These are phyloP conservation scores for Acacia pycnantha DNA, from an alignment of 331 rosid species.

Conservation along the genomic window DNA sequence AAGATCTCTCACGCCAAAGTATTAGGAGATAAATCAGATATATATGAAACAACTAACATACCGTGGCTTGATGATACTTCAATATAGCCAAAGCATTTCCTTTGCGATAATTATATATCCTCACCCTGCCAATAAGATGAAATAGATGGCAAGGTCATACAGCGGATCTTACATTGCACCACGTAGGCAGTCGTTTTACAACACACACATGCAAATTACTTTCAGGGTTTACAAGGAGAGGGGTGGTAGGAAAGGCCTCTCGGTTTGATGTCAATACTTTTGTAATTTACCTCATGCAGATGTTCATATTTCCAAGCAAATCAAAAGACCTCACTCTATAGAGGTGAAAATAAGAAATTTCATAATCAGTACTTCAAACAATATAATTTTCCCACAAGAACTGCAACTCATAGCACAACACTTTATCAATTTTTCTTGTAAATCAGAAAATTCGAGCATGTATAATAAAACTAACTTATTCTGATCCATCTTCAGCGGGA, in stretches of 20 bases:
- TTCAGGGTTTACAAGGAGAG: neutral
- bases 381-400: neutral
- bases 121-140: slow-evolving; percentile 54
- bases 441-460: neutral
- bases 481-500: neutral
- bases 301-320: neutral
- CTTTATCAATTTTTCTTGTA: neutral
- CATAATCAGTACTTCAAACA: neutral
- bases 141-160: slow-evolving; percentile 11
- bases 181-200: neutral
- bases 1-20: neutral
- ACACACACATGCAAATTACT: neutral
- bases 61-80: slow-evolving; percentile 89
- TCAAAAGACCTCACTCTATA: neutral
- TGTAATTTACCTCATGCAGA: neutral
- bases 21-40: neutral
- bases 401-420: neutral
- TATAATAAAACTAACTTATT: slow-evolving; percentile 9
- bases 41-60: slow-evolving; percentile 34
- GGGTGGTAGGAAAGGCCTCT: neutral
- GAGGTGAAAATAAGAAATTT: neutral
- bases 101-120: slow-evolving; percentile 79
- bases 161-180: slow-evolving; percentile 8
- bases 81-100: slow-evolving; percentile 83
- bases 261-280: neutral